A percentile compares a stretch with the other conserved stretches of the same genome.
Conservation (phyloP, 2,329 filamentous ascomycete genomes). For the Chaetomium sp. region DNA sequence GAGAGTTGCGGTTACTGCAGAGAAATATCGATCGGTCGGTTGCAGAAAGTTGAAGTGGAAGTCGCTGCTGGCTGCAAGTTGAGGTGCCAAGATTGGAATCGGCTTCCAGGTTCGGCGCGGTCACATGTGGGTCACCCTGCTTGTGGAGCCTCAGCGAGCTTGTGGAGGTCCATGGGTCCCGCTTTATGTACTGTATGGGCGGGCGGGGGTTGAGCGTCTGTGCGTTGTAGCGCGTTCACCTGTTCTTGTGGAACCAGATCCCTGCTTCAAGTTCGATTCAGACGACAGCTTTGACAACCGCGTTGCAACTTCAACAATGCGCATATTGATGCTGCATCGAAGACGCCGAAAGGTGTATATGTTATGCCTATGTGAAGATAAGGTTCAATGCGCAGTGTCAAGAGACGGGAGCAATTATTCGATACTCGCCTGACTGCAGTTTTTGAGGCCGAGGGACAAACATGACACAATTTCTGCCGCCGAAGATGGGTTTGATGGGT, state of each 20-base stretch:
- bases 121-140: slow-evolving; percentile 17
- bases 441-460: neutral
- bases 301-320: neutral
- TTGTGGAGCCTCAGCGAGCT: too few species aligned
- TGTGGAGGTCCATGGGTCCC: neutral
- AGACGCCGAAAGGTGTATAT: neutral
- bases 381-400: neutral
- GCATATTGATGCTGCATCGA: neutral
- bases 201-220: neutral
- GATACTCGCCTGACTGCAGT: neutral
- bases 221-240: neutral
- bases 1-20: neutral
- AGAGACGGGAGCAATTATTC: neutral
- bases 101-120: neutral
- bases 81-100: slow-evolving; percentile 19
- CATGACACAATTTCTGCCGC: neutral
- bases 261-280: neutral
- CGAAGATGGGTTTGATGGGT: neutral
- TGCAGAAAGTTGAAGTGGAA: neutral
- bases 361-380: neutral
- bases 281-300: neutral
- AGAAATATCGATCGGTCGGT: neutral
- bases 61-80: neutral
- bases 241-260: neutral
- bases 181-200: neutral